These are phyloP conservation scores for Leccinellum luteum DNA, from an alignment of 768 basidiomycete genomes.

Conservation along the genomic window DNA sequence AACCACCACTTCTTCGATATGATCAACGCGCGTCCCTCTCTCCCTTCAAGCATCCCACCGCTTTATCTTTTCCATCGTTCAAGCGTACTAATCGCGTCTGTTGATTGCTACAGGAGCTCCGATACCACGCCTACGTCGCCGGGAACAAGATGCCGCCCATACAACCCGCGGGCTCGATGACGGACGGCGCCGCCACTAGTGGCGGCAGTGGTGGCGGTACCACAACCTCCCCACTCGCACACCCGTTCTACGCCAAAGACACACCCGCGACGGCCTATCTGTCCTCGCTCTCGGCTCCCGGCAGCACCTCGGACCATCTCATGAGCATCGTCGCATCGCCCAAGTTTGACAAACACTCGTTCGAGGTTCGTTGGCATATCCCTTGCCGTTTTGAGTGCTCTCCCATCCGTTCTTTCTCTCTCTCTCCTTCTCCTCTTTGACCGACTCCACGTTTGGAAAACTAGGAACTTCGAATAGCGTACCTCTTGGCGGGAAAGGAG, in stretches of 20 bases:
- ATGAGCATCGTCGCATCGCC: conserved; percentile 38
- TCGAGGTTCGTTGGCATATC: conserved; percentile 41
- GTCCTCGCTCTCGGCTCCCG: conserved; percentile 7
- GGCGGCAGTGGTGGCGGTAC: neutral
- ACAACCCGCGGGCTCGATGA: neutral
- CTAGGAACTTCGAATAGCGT: conserved; percentile 54
- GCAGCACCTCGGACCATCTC: conserved; percentile 29
- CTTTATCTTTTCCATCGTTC: neutral
- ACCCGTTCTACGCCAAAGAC: conserved; percentile 28
- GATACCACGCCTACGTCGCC: conserved; percentile 38
- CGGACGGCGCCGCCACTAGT: neutral
- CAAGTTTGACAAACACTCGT: conserved; percentile 42
- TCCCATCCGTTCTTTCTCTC: neutral
- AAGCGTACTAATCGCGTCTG: conserved; percentile 14
- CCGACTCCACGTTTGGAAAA: neutral
- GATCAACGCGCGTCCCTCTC: neutral
- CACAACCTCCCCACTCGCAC: neutral
- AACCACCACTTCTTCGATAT: conserved; percentile 12
- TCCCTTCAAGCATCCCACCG: neutral
- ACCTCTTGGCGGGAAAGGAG: conserved; percentile 40
- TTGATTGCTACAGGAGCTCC: conserved; percentile 39
- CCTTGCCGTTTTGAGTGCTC: conserved; percentile 33
- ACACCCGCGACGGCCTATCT: conserved; percentile 21
- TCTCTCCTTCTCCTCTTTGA: neutral
- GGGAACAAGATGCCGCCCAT: conserved; percentile 32